Evolutionary conservation across 2,329 filamentous ascomycete species (phyloP).

Genomic region (Arthrobotrys musiformis): DNA sequence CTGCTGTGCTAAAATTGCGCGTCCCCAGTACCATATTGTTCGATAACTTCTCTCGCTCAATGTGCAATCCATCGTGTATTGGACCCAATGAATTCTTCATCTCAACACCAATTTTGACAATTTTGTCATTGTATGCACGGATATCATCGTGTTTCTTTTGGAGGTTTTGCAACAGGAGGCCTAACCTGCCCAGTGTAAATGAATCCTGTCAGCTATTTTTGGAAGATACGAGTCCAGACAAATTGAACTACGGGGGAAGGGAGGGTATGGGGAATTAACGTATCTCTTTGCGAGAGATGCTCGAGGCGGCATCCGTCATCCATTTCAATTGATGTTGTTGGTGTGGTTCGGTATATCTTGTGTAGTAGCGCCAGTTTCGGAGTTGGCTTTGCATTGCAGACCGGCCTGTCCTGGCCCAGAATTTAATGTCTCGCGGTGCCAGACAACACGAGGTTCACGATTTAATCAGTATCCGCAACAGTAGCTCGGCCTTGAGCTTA

Average conservation of each 20-base stretch:
- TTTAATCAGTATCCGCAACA: background rate
- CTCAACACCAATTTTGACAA: constrained; percentile 56
- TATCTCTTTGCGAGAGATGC: constrained; percentile 19
- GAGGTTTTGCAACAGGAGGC: constrained; percentile 55
- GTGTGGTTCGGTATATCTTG: background rate
- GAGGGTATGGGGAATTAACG: background rate
- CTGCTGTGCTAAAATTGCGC: constrained; percentile 24
- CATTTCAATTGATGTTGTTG: constrained; percentile 17
- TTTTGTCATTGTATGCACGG: constrained; percentile 57
- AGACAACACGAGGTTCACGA: no score
- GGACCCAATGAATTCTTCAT: constrained; percentile 58
- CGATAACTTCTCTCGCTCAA: constrained; percentile 57
- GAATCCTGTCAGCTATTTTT: background rate
- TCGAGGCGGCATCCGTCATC: background rate
- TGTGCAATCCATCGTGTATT: constrained; percentile 57
- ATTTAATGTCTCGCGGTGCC: no score
- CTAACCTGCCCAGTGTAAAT: constrained; percentile 57
- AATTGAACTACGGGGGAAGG: background rate
- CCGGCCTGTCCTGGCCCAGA: background rate
- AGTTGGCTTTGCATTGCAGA: background rate
- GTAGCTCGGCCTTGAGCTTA: constrained; percentile 6
- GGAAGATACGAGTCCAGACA: background rate
- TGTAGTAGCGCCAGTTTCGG: background rate
- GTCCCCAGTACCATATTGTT: constrained; percentile 48
- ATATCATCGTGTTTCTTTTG: constrained; percentile 56